Conservation (phyloP, 495 filamentous ascomycete genomes). For the Lophium mytilinum region DNA sequence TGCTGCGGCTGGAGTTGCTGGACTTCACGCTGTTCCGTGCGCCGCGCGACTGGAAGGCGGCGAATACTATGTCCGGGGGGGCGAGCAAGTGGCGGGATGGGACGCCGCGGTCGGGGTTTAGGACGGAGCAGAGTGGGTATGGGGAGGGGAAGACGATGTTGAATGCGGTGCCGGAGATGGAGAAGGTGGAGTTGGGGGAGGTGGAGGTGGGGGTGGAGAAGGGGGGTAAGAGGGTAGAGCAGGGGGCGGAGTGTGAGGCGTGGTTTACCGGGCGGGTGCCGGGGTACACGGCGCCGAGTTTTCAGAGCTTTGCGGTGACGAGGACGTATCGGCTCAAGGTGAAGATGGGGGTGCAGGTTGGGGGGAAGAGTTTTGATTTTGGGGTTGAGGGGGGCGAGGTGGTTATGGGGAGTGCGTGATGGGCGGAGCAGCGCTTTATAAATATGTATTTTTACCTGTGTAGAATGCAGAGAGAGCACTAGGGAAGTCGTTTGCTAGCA, state of each 20-base stretch:
- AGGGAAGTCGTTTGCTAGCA: too few relatives aligned
- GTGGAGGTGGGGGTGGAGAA: not conserved
- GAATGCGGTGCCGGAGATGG: slow-evolving; percentile 7
- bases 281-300: slow-evolving; percentile 11
- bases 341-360: slow-evolving; percentile 11
- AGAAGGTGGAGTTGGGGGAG: slow-evolving; percentile 5
- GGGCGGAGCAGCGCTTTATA: too few relatives aligned
- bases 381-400: not conserved
- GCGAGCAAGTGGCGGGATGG: not conserved
- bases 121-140: not conserved
- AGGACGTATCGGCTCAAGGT: slow-evolving; percentile 16
- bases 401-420: not conserved
- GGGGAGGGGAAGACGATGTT: slow-evolving; percentile 7
- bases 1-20: slow-evolving; percentile 11
- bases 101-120: not conserved
- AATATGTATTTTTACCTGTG: too few relatives aligned
- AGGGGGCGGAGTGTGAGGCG: slow-evolving; percentile 3
- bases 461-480: too few relatives aligned
- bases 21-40: slow-evolving; percentile 17
- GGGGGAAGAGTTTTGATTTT: slow-evolving; percentile 16
- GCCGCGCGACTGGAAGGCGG: slow-evolving; percentile 9
- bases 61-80: slow-evolving; percentile 3
- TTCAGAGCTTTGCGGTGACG: slow-evolving; percentile 13
- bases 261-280: slow-evolving; percentile 14
- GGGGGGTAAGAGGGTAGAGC: not conserved